These are phyloP conservation scores for Telopea speciosissima DNA, from an alignment of 177 flowering plant genomes.

Conservation along the genomic window DNA sequence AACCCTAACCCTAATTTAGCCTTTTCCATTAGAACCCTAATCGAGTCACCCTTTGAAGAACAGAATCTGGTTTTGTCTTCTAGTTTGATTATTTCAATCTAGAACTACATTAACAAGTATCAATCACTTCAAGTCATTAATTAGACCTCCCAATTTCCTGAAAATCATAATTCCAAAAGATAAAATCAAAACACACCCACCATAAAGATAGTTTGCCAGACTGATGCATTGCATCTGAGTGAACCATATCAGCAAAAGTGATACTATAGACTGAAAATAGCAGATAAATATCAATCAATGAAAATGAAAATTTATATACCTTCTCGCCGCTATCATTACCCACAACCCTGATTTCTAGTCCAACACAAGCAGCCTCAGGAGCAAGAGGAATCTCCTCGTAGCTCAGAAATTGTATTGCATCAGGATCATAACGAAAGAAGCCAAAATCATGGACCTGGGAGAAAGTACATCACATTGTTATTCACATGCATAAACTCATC, in stretches of 20 bases:
- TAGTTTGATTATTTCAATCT: too few species aligned
- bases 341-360: constrained; percentile 92
- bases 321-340: constrained; percentile 99
- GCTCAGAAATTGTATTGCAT: constrained; percentile 61
- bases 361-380: constrained; percentile 94
- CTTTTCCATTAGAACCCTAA: too few species aligned
- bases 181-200: too few species aligned
- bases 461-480: constrained; percentile 3
- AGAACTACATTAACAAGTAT: too few species aligned
- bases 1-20: too few species aligned
- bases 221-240: neutral
- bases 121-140: neutral
- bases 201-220: too few species aligned
- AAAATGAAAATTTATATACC: constrained; percentile 34
- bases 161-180: neutral
- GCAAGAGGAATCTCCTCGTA: constrained; percentile 95
- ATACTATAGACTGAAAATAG: neutral
- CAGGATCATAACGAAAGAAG: constrained; percentile 85
- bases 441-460: constrained; percentile 96
- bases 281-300: neutral
- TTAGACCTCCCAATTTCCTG: neutral
- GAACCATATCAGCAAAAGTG: neutral
- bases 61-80: too few species aligned
- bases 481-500: neutral
- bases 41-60: too few species aligned